phyloP scores from a whole-genome alignment of 371 early-diverging fungal genomes.

The Haplosporangium sp. region DNA sequence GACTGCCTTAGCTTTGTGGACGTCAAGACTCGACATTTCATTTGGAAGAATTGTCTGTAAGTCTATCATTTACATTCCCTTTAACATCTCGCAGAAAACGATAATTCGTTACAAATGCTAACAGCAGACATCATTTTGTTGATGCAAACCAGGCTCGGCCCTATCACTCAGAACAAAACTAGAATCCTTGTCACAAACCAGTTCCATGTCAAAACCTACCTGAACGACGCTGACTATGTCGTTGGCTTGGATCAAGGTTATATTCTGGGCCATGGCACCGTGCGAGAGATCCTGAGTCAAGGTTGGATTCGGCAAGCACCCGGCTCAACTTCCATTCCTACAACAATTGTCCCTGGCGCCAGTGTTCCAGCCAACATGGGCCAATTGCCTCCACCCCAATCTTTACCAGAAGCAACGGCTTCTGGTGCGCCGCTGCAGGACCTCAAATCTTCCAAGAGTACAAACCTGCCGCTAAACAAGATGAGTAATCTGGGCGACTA shows the following conservation, averaged over 20 bases:
- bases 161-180: slow-evolving; percentile 40
- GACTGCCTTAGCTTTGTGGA: slow-evolving; percentile 54
- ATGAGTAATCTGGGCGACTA: slow-evolving; percentile 49
- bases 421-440: slow-evolving; percentile 19
- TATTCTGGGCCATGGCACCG: slow-evolving; percentile 46
- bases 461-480: slow-evolving; percentile 47
- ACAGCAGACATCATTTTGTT: background rate
- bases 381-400: slow-evolving; percentile 25
- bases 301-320: slow-evolving; percentile 56
- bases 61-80: background rate
- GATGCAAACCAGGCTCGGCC: slow-evolving; percentile 29
- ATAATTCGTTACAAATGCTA: background rate
- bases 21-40: slow-evolving; percentile 44
- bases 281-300: slow-evolving; percentile 38
- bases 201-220: slow-evolving; percentile 44
- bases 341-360: slow-evolving; percentile 48
- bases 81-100: background rate
- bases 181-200: slow-evolving; percentile 49
- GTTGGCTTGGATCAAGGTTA: slow-evolving; percentile 54
- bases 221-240: slow-evolving; percentile 52
- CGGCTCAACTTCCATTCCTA: slow-evolving; percentile 43
- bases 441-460: slow-evolving; percentile 33
- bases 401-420: background rate
- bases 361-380: slow-evolving; percentile 52
- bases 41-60: slow-evolving; percentile 55